Conservation (phyloP, 176 grass and related monocot genomes). For the bread wheat (Triticum aestivum) region IWGSC_CS_RefSeq_v2.1 NC_057812.1:705394266-705394765, state of each 20-base stretch:
- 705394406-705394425: neutral
- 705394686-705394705: constrained; percentile 37
- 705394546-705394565: neutral
- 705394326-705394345: neutral
- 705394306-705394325: no score
- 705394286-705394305: no score
- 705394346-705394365: neutral
- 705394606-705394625: constrained; percentile 14
- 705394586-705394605: neutral
- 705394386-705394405: neutral
- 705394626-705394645: constrained; percentile 31
- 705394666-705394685: neutral
- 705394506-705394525: constrained; percentile 19
- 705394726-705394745: no score
- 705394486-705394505: neutral
- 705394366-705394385: neutral
- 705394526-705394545: neutral
- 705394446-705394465: neutral
- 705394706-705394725: no score
- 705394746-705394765: no score
- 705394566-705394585: constrained; percentile 34
- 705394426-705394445: neutral
- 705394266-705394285: no score
- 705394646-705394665: no score
- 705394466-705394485: neutral